Conservation (phyloP, 2,329 filamentous ascomycete species). For the Botrytis paeoniae region DNA sequence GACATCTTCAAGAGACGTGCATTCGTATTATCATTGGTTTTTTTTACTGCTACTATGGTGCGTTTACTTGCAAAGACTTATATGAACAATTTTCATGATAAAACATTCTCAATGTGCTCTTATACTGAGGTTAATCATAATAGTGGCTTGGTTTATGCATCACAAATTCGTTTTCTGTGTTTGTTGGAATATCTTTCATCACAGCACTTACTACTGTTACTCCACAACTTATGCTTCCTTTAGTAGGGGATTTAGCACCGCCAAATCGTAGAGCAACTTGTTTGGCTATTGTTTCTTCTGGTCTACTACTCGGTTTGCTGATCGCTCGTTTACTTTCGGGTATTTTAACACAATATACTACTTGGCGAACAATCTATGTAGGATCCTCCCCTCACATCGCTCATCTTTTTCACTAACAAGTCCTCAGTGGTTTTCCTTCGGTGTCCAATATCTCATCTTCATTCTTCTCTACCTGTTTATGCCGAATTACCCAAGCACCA, state of each 20-base stretch:
- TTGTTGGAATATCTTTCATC: slow-evolving; percentile 69
- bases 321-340: slow-evolving; percentile 74
- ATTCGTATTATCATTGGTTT: slow-evolving; percentile 65
- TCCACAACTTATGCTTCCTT: slow-evolving; percentile 74
- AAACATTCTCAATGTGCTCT: neutral
- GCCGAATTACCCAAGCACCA: slow-evolving; percentile 77
- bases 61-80: slow-evolving; percentile 32
- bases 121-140: slow-evolving; percentile 4
- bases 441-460: slow-evolving; percentile 66
- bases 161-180: slow-evolving; percentile 61
- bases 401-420: neutral
- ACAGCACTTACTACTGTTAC: slow-evolving; percentile 77
- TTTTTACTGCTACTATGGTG: slow-evolving; percentile 66
- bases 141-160: slow-evolving; percentile 69
- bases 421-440: slow-evolving; percentile 64
- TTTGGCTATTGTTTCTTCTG: slow-evolving; percentile 71
- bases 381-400: too few relatives aligned
- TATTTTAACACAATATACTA: slow-evolving; percentile 68
- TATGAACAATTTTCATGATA: neutral
- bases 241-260: slow-evolving; percentile 76
- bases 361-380: slow-evolving; percentile 71
- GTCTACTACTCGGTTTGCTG: slow-evolving; percentile 71
- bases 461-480: slow-evolving; percentile 66
- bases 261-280: slow-evolving; percentile 64
- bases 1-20: slow-evolving; percentile 65